These are phyloP conservation scores for Mycocentrospora acerina DNA, from an alignment of 2,329 filamentous ascomycete species.

Conservation along the genomic window DNA sequence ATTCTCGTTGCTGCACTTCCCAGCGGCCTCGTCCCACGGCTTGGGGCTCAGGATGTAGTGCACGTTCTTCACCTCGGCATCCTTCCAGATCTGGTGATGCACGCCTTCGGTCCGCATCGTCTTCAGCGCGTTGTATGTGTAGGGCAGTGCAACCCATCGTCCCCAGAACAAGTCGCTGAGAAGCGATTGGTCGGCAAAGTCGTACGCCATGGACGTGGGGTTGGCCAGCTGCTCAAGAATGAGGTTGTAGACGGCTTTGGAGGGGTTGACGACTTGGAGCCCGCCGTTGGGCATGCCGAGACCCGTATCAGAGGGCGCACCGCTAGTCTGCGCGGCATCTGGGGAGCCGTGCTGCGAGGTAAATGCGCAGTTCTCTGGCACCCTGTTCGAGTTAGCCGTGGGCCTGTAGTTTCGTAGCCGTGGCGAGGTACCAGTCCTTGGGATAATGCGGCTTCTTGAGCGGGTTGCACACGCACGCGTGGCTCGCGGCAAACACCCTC, in stretches of 20 bases:
- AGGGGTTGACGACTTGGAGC: constrained; percentile 63
- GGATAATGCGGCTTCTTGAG: constrained; percentile 78
- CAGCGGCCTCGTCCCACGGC: constrained; percentile 61
- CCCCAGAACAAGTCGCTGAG: constrained; percentile 59
- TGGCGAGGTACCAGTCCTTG: constrained; percentile 59
- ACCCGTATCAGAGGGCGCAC: constrained; percentile 53
- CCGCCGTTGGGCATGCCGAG: constrained; percentile 63
- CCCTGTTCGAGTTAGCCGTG: constrained; percentile 25
- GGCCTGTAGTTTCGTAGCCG: background rate
- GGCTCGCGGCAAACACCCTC: constrained; percentile 77
- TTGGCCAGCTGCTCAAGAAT: constrained; percentile 52
- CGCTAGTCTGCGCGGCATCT: constrained; percentile 53
- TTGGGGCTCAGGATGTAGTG: constrained; percentile 65
- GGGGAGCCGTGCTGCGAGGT: constrained; percentile 58
- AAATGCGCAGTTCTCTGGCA: constrained; percentile 63
- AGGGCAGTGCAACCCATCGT: constrained; percentile 61
- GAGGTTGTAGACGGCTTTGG: constrained; percentile 52
- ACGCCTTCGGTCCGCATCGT: constrained; percentile 59
- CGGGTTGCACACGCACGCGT: constrained; percentile 87
- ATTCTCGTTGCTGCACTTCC: constrained; percentile 49
- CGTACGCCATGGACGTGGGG: constrained; percentile 52
- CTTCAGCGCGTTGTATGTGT: constrained; percentile 64
- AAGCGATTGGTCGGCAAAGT: constrained; percentile 62
- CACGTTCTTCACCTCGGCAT: constrained; percentile 62
- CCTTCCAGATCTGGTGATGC: constrained; percentile 61